phyloP scores from a whole-genome alignment of 208 protist species.

The Trypanosomatidae sp. region DNA sequence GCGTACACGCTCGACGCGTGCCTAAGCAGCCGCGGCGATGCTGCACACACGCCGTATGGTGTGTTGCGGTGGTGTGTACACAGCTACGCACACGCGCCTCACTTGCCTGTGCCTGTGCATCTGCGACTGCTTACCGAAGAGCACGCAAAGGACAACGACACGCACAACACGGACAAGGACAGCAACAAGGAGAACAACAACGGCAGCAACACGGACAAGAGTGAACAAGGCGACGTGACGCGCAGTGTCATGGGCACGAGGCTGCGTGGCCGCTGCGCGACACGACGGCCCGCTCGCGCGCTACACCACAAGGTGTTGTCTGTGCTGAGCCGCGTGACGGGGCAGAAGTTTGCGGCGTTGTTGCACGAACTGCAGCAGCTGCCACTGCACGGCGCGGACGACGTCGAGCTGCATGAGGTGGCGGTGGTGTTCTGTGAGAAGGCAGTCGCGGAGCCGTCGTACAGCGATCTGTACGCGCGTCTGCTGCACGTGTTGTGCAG shows the following conservation, averaged over 20 bases:
- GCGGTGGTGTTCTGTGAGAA: slow-evolving; percentile 82
- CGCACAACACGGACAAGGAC: slow-evolving; percentile 4
- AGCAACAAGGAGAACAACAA: background rate
- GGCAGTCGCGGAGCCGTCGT: slow-evolving; percentile 68
- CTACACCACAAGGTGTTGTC: slow-evolving; percentile 82
- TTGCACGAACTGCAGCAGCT: slow-evolving; percentile 58
- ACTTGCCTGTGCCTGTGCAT: slow-evolving; percentile 72
- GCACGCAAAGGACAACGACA: slow-evolving; percentile 24
- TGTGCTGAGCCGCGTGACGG: slow-evolving; percentile 72
- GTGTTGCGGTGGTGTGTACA: slow-evolving; percentile 64
- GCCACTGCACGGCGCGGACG: slow-evolving; percentile 59
- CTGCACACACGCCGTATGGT: slow-evolving; percentile 75
- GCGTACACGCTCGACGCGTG: slow-evolving; percentile 77
- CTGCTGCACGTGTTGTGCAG: slow-evolving; percentile 51
- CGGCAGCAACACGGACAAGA: too few species aligned
- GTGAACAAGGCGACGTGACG: too few species aligned
- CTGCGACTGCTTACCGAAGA: slow-evolving; percentile 62
- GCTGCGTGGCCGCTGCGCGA: too few species aligned
- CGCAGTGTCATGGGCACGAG: too few species aligned
- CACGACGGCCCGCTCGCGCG: slow-evolving; percentile 45
- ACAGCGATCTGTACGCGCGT: slow-evolving; percentile 60
- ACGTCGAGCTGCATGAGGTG: slow-evolving; percentile 69
- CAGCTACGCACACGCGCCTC: slow-evolving; percentile 51
- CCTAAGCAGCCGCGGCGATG: slow-evolving; percentile 54
- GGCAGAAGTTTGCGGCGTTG: slow-evolving; percentile 63